Evolutionary conservation across 2,329 filamentous ascomycete species (phyloP), one percentile per base, ranked within the genome.

Genomic region (Arachnomyces sp.): DNA sequence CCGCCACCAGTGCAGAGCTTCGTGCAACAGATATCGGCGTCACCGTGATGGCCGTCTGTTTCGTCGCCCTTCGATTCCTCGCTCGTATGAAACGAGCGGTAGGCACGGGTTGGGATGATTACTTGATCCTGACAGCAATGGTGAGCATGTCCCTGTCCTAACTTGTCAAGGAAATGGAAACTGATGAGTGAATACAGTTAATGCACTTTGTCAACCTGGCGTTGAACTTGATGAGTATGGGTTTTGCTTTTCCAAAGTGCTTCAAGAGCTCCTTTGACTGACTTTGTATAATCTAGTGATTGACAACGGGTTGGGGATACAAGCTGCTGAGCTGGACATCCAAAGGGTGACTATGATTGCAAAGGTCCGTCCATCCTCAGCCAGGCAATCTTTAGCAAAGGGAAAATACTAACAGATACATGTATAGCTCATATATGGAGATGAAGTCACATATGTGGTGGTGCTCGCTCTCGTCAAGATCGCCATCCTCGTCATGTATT

Each of bases 401-500:
- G 9, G 21, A 25, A 65, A 9, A 71, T 15, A 32, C 18, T 31
- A 13, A 14, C 28, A 9, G 4, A 30, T 32, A 17, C 3, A 7
- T 15, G 74, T 53, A 63, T 25, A 25, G 21, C 21, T 25, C 21
- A 25, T 25, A 25, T 25, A 25, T 25, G 21, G 21, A 25, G 21
- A 25, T 25, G 21, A 25, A 25, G 5, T 9, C 21, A 25, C 21
- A 9, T 25, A 25, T 25, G 21, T 25, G 5, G 21, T 25, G 66
- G 60, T 74, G 4, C 52, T 74, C 9, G 65, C 68, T 8, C 68
- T 66, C 15, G 69, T 71, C n/a, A 76, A 74, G 47, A 40, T 73
- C 11, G 66, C 66, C 37, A 57, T 75, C 15, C 50, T 76, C 33
- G 53, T 73, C 31, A 72, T 75, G 69, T 75, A 74, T 57, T 65